These are phyloP conservation scores for Cladosporium sp. DNA, from an alignment of 2,329 filamentous ascomycete species.

Conservation along the genomic window DNA sequence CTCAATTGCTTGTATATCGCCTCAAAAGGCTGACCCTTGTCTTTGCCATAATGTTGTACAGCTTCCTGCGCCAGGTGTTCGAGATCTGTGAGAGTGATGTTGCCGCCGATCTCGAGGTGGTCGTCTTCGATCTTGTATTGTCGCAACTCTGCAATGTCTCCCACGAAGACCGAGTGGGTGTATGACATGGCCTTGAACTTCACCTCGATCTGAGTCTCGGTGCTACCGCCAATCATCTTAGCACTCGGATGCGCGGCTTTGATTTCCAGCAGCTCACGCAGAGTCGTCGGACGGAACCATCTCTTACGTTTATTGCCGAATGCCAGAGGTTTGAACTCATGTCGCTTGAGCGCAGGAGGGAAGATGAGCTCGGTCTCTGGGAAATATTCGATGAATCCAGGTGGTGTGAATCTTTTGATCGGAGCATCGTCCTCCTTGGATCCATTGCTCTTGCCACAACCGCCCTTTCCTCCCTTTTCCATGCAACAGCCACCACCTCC, in stretches of 20 bases:
- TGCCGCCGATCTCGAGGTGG: slow-evolving; percentile 86
- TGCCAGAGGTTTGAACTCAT: slow-evolving; percentile 73
- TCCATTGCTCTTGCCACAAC: slow-evolving; percentile 56
- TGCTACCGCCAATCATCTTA: slow-evolving; percentile 93
- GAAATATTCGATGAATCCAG: slow-evolving; percentile 90
- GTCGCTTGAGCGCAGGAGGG: slow-evolving; percentile 76
- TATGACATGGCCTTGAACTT: slow-evolving; percentile 97
- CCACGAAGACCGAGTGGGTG: slow-evolving; percentile 82
- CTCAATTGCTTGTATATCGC: slow-evolving; percentile 90
- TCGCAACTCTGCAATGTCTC: slow-evolving; percentile 84
- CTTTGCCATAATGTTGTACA: slow-evolving; percentile 69
- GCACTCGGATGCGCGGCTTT: slow-evolving; percentile 79
- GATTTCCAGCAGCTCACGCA: slow-evolving; percentile 86
- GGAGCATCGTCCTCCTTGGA: slow-evolving; percentile 40
- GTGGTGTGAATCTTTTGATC: slow-evolving; percentile 68
- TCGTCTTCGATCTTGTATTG: slow-evolving; percentile 77
- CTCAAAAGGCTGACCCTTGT: slow-evolving; percentile 73
- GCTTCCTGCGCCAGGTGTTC: slow-evolving; percentile 80
- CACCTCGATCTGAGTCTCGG: slow-evolving; percentile 96
- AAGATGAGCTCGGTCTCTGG: slow-evolving; percentile 95
- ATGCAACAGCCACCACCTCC: slow-evolving; percentile 70
- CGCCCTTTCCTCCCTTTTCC: slow-evolving; percentile 53
- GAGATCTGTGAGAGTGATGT: slow-evolving; percentile 86
- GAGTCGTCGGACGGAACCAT: slow-evolving; percentile 85
- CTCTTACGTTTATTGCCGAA: slow-evolving; percentile 93